Evolutionary conservation across 441 rosid species (phyloP).

Genomic region (Gossypium trilobum): DNA sequence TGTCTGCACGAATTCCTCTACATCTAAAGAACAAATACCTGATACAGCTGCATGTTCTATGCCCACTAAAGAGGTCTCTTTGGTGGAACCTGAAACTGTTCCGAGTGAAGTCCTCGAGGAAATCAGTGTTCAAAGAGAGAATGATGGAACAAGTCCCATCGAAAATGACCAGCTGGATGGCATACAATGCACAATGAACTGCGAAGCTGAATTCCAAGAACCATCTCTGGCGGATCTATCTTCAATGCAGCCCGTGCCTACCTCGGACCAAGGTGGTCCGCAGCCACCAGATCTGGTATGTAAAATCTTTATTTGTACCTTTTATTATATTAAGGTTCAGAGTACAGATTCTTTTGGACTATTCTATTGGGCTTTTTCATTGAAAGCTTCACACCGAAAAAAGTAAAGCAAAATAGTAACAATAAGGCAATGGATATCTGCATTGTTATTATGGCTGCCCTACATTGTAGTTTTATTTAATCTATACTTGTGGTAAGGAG

Average conservation of each 20-base stretch:
- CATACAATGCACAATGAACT: constrained; percentile 17
- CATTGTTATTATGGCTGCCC: not conserved
- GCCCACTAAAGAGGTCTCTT: constrained; percentile 5
- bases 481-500: not conserved
- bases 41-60: not conserved
- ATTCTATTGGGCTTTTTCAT: not conserved
- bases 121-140: constrained; percentile 13
- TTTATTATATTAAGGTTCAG: not conserved
- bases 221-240: constrained; percentile 11
- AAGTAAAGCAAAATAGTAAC: not conserved
- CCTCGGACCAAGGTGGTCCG: constrained; percentile 18
- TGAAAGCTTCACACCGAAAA: not conserved
- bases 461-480: not conserved
- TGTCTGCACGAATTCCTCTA: not conserved
- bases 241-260: constrained; percentile 22
- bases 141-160: constrained; percentile 13
- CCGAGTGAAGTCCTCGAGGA: not conserved
- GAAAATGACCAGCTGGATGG: constrained; percentile 22
- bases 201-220: constrained; percentile 18
- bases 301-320: not conserved
- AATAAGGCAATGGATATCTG: not conserved
- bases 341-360: not conserved
- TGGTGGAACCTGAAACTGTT: constrained; percentile 5
- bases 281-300: constrained; percentile 30
- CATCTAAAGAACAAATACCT: constrained; percentile 4